These are phyloP conservation scores for Fragilaria crotonensis DNA, from an alignment of 108 stramenopile species.

Conservation along the genomic window DNA sequence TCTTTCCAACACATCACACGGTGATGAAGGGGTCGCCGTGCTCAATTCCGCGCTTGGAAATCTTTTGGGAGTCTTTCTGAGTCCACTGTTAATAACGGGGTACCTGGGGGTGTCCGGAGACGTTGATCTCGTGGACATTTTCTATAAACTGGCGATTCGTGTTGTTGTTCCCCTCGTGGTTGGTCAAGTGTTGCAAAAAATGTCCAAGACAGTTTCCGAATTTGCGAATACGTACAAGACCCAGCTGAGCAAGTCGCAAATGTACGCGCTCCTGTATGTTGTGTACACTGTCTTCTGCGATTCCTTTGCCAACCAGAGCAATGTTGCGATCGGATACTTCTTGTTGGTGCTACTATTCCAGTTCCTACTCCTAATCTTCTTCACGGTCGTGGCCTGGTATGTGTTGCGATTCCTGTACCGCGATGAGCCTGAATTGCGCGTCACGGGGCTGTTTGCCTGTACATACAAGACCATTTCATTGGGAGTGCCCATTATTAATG, in stretches of 20 bases:
- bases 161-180: slow-evolving; percentile 47
- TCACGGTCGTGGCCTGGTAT: slow-evolving; percentile 47
- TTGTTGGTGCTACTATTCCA: slow-evolving; percentile 47
- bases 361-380: slow-evolving; percentile 19
- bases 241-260: slow-evolving; percentile 44
- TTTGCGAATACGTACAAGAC: slow-evolving; percentile 40
- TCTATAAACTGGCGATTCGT: slow-evolving; percentile 40
- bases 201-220: slow-evolving; percentile 17
- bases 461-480: slow-evolving; percentile 66
- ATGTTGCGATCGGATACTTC: slow-evolving; percentile 23
- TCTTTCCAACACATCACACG: slow-evolving; percentile 42
- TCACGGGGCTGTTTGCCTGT: slow-evolving; percentile 62
- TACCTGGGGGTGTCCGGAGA: slow-evolving; percentile 39
- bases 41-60: slow-evolving; percentile 54
- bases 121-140: slow-evolving; percentile 29
- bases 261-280: slow-evolving; percentile 44
- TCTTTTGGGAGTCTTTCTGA: slow-evolving; percentile 56
- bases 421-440: slow-evolving; percentile 34
- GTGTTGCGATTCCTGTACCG: slow-evolving; percentile 26
- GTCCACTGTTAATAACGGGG: slow-evolving; percentile 39
- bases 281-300: slow-evolving; percentile 63
- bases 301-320: slow-evolving; percentile 25
- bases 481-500: slow-evolving; percentile 66
- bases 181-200: slow-evolving; percentile 50
- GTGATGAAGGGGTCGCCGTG: slow-evolving; percentile 61